Conservation (phyloP, 306 rosid genomes). For the Quercus wislizeni region DNA sequence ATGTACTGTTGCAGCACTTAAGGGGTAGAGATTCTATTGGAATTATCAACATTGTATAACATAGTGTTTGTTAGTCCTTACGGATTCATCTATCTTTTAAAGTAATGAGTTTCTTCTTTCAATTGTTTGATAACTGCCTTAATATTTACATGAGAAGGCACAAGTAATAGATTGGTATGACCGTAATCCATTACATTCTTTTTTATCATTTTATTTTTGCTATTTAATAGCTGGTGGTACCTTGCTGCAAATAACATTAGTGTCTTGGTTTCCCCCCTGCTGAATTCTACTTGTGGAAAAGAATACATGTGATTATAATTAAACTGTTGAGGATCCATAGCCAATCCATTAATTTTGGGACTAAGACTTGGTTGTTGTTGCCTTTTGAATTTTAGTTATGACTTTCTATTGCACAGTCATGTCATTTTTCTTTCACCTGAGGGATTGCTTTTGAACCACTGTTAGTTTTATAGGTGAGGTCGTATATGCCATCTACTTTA, state of each 20-base stretch:
- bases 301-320: too few species aligned
- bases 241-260: neutral
- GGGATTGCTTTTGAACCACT: slow-evolving; percentile 12
- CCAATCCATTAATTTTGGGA: too few species aligned
- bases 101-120: neutral
- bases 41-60: neutral
- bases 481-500: slow-evolving; percentile 78
- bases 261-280: neutral
- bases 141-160: neutral
- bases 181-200: neutral
- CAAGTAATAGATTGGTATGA: neutral
- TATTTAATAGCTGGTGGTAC: neutral
- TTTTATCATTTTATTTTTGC: slow-evolving; percentile 5
- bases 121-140: neutral
- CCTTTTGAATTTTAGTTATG: neutral
- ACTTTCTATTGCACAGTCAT: neutral
- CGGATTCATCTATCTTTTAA: neutral
- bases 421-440: neutral
- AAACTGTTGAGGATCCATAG: too few species aligned
- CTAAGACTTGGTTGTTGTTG: too few species aligned
- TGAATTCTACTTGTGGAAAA: neutral
- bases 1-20: too few species aligned
- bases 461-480: slow-evolving; percentile 60
- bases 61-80: neutral
- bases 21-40: too few species aligned